Evolutionary conservation across 2,329 filamentous ascomycete species (phyloP), one percentile per base, ranked within the genome.

Genomic region (Exophiala calicioides): DNA sequence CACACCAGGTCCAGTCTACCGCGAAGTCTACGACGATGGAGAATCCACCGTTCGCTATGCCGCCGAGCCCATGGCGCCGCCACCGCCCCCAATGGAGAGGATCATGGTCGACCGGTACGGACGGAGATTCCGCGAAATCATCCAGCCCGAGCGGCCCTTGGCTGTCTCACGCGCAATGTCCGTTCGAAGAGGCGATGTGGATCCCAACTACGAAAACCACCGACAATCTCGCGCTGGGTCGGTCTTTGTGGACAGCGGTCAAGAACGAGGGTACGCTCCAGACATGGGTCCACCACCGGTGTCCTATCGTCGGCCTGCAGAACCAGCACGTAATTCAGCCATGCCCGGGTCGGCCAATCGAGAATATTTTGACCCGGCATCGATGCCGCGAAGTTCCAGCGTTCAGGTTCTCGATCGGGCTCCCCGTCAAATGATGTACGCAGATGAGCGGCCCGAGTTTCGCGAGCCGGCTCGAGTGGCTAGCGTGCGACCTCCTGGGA

Each of bases 31-130:
- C 50, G 65, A 67, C 31, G 68, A 70, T 39, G 66, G 65, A 27
- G 61, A 62, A 20, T 70, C 76, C 23, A 70, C 73, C 24, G 62
- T 65, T 31, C 73, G 71, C 29, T 59, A 65, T 42, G 47, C 61
- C 35, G 60, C 68, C 37, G 70, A 72, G 50, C 51, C 70, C 27
- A 59, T 65, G 21, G 58, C 63, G 30, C 68, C 67, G 24, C 68
- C 67, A n/a, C 73, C 73, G 38, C 74, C 79, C 5, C 76, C 79
- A 13, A 71, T 79, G 34, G 73, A 83, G 44, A 81, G 84, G 52
- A 85, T 95, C 53, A 76, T 95, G 24, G 75, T 94, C 44, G 90
- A 96, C 67, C 82, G 87, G 52, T 88, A 84, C 66, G 90, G 90
- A 30, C 87, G 88, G 63, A 82, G 88, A 63, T 96, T 90, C 68